phyloP scores from a whole-genome alignment of 2,329 filamentous ascomycete species.

The Curvularia hawaiiensis region DNA sequence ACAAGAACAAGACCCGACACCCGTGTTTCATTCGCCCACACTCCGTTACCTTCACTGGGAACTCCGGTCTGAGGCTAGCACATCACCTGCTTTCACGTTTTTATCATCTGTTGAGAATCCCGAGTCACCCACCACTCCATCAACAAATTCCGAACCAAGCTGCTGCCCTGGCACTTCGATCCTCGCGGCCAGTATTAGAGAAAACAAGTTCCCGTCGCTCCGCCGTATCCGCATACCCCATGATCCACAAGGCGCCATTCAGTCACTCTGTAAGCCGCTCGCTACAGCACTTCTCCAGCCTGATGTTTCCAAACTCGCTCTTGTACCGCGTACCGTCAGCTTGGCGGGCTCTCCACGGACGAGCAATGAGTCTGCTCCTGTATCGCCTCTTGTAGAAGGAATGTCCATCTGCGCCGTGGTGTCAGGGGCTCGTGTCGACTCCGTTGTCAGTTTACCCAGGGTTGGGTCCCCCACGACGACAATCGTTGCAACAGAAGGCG shows the following conservation, averaged over 20 bases:
- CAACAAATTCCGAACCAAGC: conserved; percentile 47
- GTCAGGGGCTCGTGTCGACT: conserved; percentile 27
- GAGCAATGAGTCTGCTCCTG: conserved; percentile 2
- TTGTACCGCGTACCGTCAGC: conserved; percentile 9
- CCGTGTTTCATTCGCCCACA: conserved; percentile 55
- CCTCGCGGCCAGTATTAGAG: conserved; percentile 66
- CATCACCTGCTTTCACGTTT: conserved; percentile 17
- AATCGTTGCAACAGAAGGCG: conserved; percentile 11
- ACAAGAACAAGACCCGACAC: conserved; percentile 50
- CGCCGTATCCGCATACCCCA: conserved; percentile 66
- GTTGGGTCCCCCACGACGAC: conserved; percentile 12
- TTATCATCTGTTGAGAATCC: conserved; percentile 3
- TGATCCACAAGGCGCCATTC: conserved; percentile 72
- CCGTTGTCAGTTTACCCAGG: conserved; percentile 20
- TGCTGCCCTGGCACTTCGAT: conserved; percentile 63
- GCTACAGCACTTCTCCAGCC: conserved; percentile 58
- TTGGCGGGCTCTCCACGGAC: neutral
- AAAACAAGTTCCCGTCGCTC: conserved; percentile 67
- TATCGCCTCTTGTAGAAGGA: neutral
- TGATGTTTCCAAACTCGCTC: conserved; percentile 29
- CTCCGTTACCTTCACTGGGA: conserved; percentile 64
- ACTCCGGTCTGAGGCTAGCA: conserved; percentile 50
- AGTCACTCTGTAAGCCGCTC: conserved; percentile 69
- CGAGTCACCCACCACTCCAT: conserved; percentile 22
- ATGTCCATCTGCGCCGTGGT: conserved; percentile 2